phyloP scores from a whole-genome alignment of 2,329 filamentous ascomycete species.

The Diaporthe velutina region DNA sequence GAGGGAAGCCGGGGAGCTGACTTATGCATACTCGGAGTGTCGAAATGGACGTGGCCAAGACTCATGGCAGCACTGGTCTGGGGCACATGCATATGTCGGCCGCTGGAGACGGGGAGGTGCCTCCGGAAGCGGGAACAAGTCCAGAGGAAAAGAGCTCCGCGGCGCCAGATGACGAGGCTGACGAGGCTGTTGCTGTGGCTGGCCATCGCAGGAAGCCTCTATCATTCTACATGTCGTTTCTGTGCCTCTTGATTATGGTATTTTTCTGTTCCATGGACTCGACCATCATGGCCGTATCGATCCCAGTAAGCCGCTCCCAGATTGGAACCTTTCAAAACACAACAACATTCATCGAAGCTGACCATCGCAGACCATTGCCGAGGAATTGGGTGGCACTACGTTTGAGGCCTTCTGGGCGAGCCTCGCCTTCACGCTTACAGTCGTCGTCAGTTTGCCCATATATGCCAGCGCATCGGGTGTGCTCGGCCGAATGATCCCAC shows the following conservation, averaged over 20 bases:
- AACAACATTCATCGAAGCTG: background rate
- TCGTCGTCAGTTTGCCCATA: slow-evolving; percentile 45
- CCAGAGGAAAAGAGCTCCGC: background rate
- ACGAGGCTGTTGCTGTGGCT: background rate
- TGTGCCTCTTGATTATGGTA: slow-evolving; percentile 25
- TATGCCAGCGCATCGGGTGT: slow-evolving; percentile 48
- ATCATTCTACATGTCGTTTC: slow-evolving; percentile 15
- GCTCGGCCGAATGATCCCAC: slow-evolving; percentile 48
- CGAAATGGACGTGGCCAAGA: background rate
- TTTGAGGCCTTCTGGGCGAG: slow-evolving; percentile 51
- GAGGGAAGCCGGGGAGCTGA: background rate
- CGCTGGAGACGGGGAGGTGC: background rate
- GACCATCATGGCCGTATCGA: slow-evolving; percentile 29
- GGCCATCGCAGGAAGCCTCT: slow-evolving; percentile 12
- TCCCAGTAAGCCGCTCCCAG: slow-evolving; percentile 3
- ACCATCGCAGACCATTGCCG: background rate
- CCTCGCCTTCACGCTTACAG: slow-evolving; percentile 47
- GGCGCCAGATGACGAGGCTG: background rate
- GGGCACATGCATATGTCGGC: background rate
- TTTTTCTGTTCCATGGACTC: slow-evolving; percentile 31
- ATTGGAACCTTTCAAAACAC: background rate
- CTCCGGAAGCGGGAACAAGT: background rate
- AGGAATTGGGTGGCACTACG: slow-evolving; percentile 43
- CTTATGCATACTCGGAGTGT: no score
- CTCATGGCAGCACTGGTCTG: background rate